Conservation (phyloP, 805 yeast species). For the Starmerella vaccinii region DNA sequence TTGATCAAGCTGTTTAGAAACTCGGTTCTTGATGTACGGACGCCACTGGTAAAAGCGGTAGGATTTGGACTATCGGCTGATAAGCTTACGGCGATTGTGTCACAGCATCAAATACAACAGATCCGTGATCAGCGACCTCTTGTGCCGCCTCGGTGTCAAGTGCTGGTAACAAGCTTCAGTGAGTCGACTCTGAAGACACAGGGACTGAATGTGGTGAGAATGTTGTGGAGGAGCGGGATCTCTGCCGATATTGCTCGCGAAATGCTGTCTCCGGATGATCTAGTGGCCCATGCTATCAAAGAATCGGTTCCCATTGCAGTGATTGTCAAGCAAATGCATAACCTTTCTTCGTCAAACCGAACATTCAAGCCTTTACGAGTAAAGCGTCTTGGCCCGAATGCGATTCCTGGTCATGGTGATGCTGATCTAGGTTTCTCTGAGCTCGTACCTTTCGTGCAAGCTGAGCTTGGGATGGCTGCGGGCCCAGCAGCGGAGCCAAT, state of each 20-base stretch:
- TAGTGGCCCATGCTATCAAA: conserved; percentile 47
- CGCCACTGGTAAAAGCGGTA: conserved; percentile 50
- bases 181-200: conserved; percentile 44
- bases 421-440: conserved; percentile 66
- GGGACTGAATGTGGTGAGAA: conserved; percentile 53
- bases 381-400: conserved; percentile 46
- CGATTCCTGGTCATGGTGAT: conserved; percentile 36
- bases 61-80: conserved; percentile 81
- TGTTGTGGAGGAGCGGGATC: conserved; percentile 68
- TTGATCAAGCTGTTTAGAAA: conserved; percentile 59
- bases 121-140: not conserved
- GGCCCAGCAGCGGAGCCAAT: not conserved
- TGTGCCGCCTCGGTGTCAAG: conserved; percentile 58
- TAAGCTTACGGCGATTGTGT: conserved; percentile 41
- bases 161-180: conserved; percentile 61
- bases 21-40: conserved; percentile 34
- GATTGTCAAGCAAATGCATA: conserved; percentile 58
- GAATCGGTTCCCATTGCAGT: conserved; percentile 74
- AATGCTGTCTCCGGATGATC: conserved; percentile 47
- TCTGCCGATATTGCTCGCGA: conserved; percentile 52
- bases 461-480: conserved; percentile 22
- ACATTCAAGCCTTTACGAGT: conserved; percentile 65
- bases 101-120: conserved; percentile 13
- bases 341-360: conserved; percentile 33
- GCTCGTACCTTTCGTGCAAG: conserved; percentile 39